Conservation (phyloP, 306 rosid genomes). For the Rosa chinensis region DNA sequence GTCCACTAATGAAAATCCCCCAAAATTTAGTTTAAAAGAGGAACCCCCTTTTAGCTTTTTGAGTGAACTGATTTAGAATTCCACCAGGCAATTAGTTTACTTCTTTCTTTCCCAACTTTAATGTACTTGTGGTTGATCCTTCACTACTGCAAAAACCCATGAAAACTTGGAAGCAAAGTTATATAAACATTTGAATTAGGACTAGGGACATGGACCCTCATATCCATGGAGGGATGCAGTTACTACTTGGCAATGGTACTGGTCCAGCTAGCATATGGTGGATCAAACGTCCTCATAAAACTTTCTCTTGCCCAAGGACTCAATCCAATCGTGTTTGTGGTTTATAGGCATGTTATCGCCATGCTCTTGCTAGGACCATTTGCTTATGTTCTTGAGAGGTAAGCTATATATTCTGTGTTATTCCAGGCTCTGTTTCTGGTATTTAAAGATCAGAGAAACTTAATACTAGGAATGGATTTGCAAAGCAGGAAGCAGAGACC, state of each 20-base stretch:
- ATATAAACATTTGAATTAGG: background rate
- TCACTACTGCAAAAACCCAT: background rate
- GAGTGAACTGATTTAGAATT: background rate
- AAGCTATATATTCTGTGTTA: background rate
- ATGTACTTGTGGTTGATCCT: background rate
- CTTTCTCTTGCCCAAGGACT: slow-evolving; percentile 22
- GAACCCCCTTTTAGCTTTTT: background rate
- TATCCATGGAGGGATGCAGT: slow-evolving; percentile 15
- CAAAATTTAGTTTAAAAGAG: background rate
- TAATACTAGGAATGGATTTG: background rate
- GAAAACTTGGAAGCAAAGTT: background rate
- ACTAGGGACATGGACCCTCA: background rate
- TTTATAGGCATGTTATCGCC: slow-evolving; percentile 33
- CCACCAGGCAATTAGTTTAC: background rate
- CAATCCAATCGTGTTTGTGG: slow-evolving; percentile 28
- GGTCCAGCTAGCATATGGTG: slow-evolving; percentile 21
- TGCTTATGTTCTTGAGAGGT: slow-evolving; percentile 32
- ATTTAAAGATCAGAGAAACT: background rate
- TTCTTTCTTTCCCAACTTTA: background rate
- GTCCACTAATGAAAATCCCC: background rate
- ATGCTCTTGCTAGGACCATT: slow-evolving; percentile 26
- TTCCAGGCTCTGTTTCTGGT: background rate
- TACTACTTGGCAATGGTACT: slow-evolving; percentile 22
- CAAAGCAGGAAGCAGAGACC: slow-evolving; percentile 33
- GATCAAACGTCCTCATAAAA: slow-evolving; percentile 14